A percentile compares a stretch with the other conserved stretches of the same genome.
These are phyloP conservation scores for Quercus robur DNA, from an alignment of 306 rosid genomes.

Conservation along the genomic window DNA sequence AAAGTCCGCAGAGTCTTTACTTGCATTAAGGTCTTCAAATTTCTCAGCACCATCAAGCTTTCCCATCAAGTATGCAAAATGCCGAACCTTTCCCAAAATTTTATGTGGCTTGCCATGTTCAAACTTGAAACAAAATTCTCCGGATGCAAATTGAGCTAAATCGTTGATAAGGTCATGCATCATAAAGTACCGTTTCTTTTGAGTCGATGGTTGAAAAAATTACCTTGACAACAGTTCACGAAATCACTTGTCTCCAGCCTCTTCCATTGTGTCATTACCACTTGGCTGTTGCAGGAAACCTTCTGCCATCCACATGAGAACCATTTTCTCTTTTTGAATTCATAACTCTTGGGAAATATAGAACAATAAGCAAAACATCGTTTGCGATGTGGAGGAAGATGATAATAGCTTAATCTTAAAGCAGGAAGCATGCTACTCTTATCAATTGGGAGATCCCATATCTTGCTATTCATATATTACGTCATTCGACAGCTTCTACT, in stretches of 20 bases:
- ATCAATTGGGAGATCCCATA: background rate
- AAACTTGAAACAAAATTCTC: background rate
- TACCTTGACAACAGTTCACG: conserved; percentile 7
- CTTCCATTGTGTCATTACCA: background rate
- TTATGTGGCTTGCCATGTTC: background rate
- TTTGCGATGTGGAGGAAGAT: conserved; percentile 19
- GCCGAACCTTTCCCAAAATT: background rate
- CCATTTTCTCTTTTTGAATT: background rate
- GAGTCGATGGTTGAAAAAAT: conserved; percentile 4
- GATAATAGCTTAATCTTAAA: conserved; percentile 19
- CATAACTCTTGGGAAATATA: conserved; percentile 8
- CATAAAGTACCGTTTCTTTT: background rate
- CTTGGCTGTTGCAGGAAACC: background rate
- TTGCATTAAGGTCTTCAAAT: background rate
- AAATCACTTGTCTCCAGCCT: conserved; percentile 4
- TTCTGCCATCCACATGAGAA: conserved; percentile 33
- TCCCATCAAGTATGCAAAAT: background rate
- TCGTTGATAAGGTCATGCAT: conserved; percentile 28
- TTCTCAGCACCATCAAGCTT: background rate
- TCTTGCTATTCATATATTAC: background rate
- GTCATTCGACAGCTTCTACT: background rate
- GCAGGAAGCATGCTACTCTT: conserved; percentile 10
- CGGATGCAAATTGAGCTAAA: background rate
- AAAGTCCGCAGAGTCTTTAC: conserved; percentile 5
- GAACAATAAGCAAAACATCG: conserved; percentile 19